Percentiles rank a stretch among this genome's conserved stretches.
These are phyloP conservation scores for Smithsoniella earleae DNA, from an alignment of 163 green algal species.

Conservation along the genomic window DNA sequence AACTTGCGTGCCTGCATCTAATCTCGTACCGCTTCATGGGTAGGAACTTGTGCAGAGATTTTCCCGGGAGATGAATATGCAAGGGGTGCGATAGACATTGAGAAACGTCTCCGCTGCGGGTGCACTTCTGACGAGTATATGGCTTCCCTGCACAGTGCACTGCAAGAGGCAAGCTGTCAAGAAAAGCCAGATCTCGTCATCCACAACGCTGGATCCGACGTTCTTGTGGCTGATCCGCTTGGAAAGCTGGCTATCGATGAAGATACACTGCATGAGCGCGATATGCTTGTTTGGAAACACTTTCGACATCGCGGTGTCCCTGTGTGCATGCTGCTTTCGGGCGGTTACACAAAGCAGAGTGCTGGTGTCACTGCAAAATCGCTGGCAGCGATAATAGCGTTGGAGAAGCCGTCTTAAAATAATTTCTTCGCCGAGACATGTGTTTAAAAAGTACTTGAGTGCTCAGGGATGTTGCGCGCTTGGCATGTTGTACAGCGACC, in stretches of 20 bases:
- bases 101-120: constrained; percentile 32
- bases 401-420: no score
- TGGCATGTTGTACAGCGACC: no score
- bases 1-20: no score
- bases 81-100: constrained; percentile 41
- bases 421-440: no score
- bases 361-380: constrained; percentile 42
- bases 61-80: constrained; percentile 41
- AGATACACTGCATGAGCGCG: constrained; percentile 45
- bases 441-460: no score
- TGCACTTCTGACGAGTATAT: constrained; percentile 36
- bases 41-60: no score
- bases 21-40: no score
- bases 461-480: no score
- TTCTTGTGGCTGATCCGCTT: constrained; percentile 49
- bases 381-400: constrained; percentile 32
- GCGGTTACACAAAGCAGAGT: constrained; percentile 51
- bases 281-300: constrained; percentile 51
- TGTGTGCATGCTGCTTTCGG: constrained; percentile 59
- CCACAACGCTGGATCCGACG: constrained; percentile 64
- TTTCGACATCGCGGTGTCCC: constrained; percentile 38
- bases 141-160: constrained; percentile 29
- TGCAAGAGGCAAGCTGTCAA: constrained; percentile 19
- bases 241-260: no score
- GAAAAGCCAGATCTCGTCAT: constrained; percentile 52